Evolutionary conservation across 306 rosid species (phyloP), one percentile per base, ranked within the genome.

Genomic region (Citrullus colocynthis): DNA sequence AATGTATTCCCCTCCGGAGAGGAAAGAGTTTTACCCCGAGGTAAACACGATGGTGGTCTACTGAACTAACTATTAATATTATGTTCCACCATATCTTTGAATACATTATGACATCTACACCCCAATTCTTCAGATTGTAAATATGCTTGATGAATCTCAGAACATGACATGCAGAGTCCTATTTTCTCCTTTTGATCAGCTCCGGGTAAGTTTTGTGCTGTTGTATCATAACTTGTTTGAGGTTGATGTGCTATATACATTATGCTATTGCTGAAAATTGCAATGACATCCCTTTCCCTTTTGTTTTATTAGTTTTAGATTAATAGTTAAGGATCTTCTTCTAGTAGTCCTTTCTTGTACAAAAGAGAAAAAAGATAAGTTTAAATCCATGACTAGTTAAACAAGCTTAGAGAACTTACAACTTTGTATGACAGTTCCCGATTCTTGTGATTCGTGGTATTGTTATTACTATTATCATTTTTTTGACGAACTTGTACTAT

Each of bases 1-100:
- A 42, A 79, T 92, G 71, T 94, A 90, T 87, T 94, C 98, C 6
- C 89, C 86, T 18, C 98, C 98, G 0, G 95, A 94, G 90, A 87
- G 98, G 79, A 89, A 90, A 82, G 98, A 94, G 65, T 87, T 94
- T 70, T 94, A 92, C 87, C 93, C 97, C 2, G 97, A 92, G 98
- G 97, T 90, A 74, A 82, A 85, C 18, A 7, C 61, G 32, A 17
- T 42, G 57, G 69, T 44, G 4, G 16, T 67, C 34, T 17, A 41
- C 49, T 20, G 36, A 42, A 67, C 54, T 41, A 42, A n/a, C 20
- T 48, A 17, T 17, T 65, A 65, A 65, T 39, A 39, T 39, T 39
- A 17, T 18, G 51, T 65, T 65, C 28, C 51, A 44, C 76, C 36
- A 45, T 48, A 45, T 13, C 5, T 70, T 70, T 39, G 75, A 44